Evolutionary conservation across 495 filamentous ascomycete genomes (phyloP), one percentile per base, ranked within the genome.

Genomic region (Apodospora peruviana): DNA sequence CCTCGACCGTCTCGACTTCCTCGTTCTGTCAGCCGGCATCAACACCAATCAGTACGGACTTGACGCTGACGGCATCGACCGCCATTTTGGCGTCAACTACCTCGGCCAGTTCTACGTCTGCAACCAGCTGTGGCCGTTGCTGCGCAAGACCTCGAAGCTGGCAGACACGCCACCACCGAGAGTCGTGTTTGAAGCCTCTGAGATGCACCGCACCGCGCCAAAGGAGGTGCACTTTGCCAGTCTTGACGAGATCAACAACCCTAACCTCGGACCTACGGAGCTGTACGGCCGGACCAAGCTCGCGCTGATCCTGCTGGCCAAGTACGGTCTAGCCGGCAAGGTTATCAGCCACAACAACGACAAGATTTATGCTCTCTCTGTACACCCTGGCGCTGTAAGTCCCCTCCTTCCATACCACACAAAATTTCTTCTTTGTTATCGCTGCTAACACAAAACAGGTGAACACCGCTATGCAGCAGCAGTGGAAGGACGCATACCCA

Each of bases 281-380:
- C 66, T 81, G 38, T 82, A 84, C 61, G 67, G 62, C 18, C 61
- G 81, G 38, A 69, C 67, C 2, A 83, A 83, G 57, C 67, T 82
- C 11, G 82, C 78, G 0, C 62, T 78, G 41, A 68, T 83, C 20
- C 57, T 82, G 7, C 71, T 81, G 18, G 59, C 64, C 22, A 74
- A 74, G 64, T 74, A 68, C 38, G 69, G 71, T 9, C 40, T 73
- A 16, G 50, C 60, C 2, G 63, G 60, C 5, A 51, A 55, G 35
- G 71, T 75, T 8, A 73, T 75, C 34, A 64, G 67, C 57, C 56
- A 61, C 16, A 72, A 74, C 43, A 38, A 46, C 17, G 67, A 75
- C 53, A 49, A 61, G 16, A 68, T 73, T 35, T 68, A 65, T 52
- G 66, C 71, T 4, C 24, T 69, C 36, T 56, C 65, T 24, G 67